Evolutionary conservation across 345 rosid genomes (phyloP).

Genomic region (Streptanthus diversifolius): DNA sequence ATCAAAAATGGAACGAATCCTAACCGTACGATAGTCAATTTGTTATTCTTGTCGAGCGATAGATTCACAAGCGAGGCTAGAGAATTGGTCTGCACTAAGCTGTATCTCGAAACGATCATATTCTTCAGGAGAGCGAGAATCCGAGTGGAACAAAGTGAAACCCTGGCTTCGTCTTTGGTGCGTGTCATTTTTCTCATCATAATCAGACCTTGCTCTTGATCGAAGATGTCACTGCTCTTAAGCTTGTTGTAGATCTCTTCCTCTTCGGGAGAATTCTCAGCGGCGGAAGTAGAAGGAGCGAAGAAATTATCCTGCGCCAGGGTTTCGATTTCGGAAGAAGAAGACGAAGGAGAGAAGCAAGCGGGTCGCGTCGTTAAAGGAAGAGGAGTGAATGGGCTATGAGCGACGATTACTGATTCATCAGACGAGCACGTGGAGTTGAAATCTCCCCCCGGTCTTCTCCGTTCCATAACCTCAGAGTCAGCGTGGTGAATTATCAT

Average conservation of each 20-base stretch:
- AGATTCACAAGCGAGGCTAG: constrained; percentile 71
- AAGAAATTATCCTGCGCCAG: constrained; percentile 11
- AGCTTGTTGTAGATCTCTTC: constrained; percentile 34
- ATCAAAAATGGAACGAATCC: constrained; percentile 68
- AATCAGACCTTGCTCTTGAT: constrained; percentile 35
- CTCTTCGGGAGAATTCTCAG: constrained; percentile 4
- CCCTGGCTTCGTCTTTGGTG: constrained; percentile 26
- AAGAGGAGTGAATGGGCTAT: constrained; percentile 60
- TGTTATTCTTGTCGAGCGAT: constrained; percentile 60
- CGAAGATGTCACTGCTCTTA: constrained; percentile 3
- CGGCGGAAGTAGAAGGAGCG: not conserved
- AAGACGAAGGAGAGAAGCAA: constrained; percentile 64
- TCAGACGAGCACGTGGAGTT: constrained; percentile 50
- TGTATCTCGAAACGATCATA: constrained; percentile 28
- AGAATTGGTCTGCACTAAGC: constrained; percentile 25
- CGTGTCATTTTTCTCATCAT: constrained; percentile 34
- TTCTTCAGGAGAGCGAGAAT: constrained; percentile 7
- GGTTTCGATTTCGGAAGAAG: constrained; percentile 39
- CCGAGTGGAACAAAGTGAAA: constrained; percentile 19
- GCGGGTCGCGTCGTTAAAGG: constrained; percentile 74
- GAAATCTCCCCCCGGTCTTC: constrained; percentile 22
- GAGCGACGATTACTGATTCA: constrained; percentile 50
- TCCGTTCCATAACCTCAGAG: constrained; percentile 42
- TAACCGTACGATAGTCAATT: constrained; percentile 63
- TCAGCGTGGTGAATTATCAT: constrained; percentile 45